Conservation (phyloP, 2,329 filamentous ascomycete genomes). For the Amauroascus niger region DNA sequence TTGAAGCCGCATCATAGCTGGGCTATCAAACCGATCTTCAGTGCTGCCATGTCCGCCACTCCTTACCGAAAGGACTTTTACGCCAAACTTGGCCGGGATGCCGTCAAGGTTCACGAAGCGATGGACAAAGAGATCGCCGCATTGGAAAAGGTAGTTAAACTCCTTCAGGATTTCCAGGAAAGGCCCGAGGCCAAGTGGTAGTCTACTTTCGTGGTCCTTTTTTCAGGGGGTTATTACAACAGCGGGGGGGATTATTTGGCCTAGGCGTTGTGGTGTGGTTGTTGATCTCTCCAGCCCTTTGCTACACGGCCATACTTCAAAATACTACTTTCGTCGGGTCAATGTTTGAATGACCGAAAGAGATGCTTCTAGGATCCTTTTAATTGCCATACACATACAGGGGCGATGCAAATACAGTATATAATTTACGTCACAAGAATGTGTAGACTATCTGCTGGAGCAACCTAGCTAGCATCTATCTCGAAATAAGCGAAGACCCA, state of each 20-base stretch:
- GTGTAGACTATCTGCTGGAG: too few species aligned
- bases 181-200: constrained; percentile 45
- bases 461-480: too few species aligned
- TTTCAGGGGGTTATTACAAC: not conserved
- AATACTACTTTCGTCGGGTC: too few species aligned
- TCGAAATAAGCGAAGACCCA: too few species aligned
- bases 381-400: too few species aligned
- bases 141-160: constrained; percentile 66
- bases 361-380: too few species aligned
- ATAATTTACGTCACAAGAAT: too few species aligned
- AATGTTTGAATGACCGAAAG: too few species aligned
- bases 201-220: not conserved
- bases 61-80: constrained; percentile 95
- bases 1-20: constrained; percentile 89
- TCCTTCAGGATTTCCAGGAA: constrained; percentile 57
- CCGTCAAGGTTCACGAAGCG: constrained; percentile 50
- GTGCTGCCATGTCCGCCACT: constrained; percentile 81
- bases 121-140: constrained; percentile 64
- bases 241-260: too few species aligned
- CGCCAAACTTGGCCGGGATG: constrained; percentile 56
- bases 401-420: not conserved
- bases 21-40: constrained; percentile 84
- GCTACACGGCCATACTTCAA: too few species aligned
- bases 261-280: not conserved
- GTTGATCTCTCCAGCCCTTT: not conserved